phyloP scores from a whole-genome alignment of 208 protist species.

The Vickermania spadyakhi region DNA sequence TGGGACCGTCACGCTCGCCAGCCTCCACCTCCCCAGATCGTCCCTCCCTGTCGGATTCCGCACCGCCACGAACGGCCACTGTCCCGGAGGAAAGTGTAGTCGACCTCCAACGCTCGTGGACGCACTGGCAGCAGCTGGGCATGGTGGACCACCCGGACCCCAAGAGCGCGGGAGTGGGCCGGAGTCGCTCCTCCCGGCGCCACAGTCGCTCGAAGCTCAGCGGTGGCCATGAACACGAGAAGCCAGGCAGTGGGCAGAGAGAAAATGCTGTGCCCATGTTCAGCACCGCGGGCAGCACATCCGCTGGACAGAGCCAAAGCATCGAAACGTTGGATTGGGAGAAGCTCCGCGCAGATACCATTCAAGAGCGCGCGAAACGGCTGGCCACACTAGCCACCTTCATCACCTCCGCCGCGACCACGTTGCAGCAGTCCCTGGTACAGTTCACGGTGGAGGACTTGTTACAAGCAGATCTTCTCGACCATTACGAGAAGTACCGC shows the following conservation, averaged over 20 bases:
- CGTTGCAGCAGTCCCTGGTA: constrained; percentile 14
- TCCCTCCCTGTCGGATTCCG: neutral
- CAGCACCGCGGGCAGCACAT: neutral
- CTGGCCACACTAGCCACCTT: neutral
- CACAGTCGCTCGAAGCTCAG: neutral
- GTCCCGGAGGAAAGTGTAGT: neutral
- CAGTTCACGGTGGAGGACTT: constrained; percentile 42
- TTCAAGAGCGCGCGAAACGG: neutral
- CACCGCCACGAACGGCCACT: neutral
- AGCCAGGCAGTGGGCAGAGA: too few relatives aligned
- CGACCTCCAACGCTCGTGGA: constrained; percentile 1
- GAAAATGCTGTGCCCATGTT: neutral
- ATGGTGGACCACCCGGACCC: neutral
- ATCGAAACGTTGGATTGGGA: neutral
- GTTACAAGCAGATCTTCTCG: constrained; percentile 44
- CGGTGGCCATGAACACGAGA: too few relatives aligned
- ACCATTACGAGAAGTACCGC: constrained; percentile 73
- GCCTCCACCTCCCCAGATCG: neutral
- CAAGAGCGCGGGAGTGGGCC: neutral
- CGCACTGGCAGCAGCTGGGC: neutral
- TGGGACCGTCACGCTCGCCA: neutral
- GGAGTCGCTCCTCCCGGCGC: neutral
- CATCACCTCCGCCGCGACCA: constrained; percentile 17
- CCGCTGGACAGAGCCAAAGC: too few relatives aligned
- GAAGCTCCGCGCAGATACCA: neutral